Base-by-base conservation (phyloP, 768 basidiomycete species). In the Phylloporus rhodoxanthus region DNA sequence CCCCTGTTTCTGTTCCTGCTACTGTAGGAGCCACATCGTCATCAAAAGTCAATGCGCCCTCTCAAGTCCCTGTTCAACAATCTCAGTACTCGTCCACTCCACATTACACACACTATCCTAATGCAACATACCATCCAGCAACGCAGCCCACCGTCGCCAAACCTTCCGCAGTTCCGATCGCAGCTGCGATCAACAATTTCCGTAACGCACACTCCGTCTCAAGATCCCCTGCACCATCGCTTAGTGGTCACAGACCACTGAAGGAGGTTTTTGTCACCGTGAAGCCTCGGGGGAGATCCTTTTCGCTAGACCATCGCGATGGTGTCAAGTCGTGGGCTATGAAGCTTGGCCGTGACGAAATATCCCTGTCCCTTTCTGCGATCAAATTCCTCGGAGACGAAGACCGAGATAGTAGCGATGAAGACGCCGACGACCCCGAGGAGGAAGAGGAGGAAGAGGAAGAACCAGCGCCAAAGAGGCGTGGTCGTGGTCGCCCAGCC, bases 291-390 rank as follows among this genome's bases (percentile, higher is more conserved):
- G 81, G 78, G 26, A 73, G 89, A 34, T 69, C 69, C 17, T 65
- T 91, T 33, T 69, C 68, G 26, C 69, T 91, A 26, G 81, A 87
- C 57, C 69, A 80, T 48, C 73, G 73, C 37, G 85, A 88, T 45
- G 85, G 87, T 4, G 89, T 91, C 42, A 80, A 76, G 60, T 78
- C 69, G 30, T 91, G 89, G 89, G 78, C 80, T 4, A 70, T 88
- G 64, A 74, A 81, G 41, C 72, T 90, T 29, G 70, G 72, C 9
- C 70, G 71, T 1, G 75, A 73, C 8, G 89, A 91, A 60, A 75
- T 74, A 3, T 74, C 72, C 3, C 45, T 91, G 15, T 64, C 75
- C 49, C 62, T 91, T 32, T 70, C 70, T 38, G 75, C 79, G 47
- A 69, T 87, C 42, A 68, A 66, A 19, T 83, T 83, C 47, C 55